A percentile compares a stretch with the other conserved stretches of the same genome.
These are phyloP conservation scores for Fusarium praegraminearum DNA, from an alignment of 2,329 filamentous ascomycete species.

Conservation along the genomic window DNA sequence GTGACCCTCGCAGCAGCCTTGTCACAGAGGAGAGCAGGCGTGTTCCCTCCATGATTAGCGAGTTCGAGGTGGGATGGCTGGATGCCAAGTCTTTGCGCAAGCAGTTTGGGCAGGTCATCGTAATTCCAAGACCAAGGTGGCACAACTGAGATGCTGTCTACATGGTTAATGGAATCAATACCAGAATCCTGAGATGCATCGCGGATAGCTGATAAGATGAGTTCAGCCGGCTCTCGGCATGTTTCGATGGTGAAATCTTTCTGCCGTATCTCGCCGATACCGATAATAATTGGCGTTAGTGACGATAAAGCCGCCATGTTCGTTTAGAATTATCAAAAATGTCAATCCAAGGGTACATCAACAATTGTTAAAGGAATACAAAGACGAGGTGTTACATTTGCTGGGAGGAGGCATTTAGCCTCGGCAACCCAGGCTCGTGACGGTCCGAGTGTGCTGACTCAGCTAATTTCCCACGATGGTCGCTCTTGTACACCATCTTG, in stretches of 20 bases:
- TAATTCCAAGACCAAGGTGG: slow-evolving; percentile 76
- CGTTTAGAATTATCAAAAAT: accelerated
- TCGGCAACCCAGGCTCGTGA: background rate
- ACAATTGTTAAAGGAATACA: too few species aligned
- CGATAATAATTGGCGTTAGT: slow-evolving; percentile 67
- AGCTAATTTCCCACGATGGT: background rate
- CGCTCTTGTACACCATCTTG: too few species aligned
- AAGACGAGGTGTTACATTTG: background rate
- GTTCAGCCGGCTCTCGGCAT: slow-evolving; percentile 68
- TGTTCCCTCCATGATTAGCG: slow-evolving; percentile 72
- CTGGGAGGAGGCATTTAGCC: background rate
- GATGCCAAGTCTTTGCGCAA: slow-evolving; percentile 63
- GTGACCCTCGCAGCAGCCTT: slow-evolving; percentile 70
- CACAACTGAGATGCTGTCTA: slow-evolving; percentile 71
- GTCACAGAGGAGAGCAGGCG: slow-evolving; percentile 72
- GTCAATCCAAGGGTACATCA: too few species aligned
- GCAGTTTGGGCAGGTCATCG: slow-evolving; percentile 65
- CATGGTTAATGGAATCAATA: slow-evolving; percentile 30
- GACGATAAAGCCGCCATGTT: background rate
- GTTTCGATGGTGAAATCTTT: slow-evolving; percentile 59
- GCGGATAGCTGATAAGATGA: slow-evolving; percentile 69
- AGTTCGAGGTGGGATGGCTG: slow-evolving; percentile 61
- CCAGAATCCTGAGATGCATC: slow-evolving; percentile 62
- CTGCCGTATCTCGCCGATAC: slow-evolving; percentile 72
- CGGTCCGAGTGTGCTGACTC: background rate